A percentile compares a stretch with the other conserved stretches of the same genome.
Evolutionary conservation across 164 flowering plant genomes (phyloP).

Genomic region (Liquidambar formosana): DNA sequence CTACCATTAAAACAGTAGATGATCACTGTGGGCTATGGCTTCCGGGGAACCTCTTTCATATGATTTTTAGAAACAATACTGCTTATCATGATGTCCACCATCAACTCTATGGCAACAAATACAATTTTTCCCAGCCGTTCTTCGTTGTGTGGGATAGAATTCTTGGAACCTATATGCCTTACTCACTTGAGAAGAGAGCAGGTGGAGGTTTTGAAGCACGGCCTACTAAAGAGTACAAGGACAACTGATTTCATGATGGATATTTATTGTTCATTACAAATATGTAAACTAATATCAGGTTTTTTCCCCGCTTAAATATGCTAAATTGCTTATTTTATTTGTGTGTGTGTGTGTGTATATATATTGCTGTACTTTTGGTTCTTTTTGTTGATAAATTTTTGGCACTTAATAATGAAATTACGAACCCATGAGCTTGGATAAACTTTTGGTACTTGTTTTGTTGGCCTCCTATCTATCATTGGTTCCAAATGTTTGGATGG

Average conservation of each 20-base stretch:
- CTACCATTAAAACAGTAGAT: constrained; percentile 91
- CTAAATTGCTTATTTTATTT: constrained; percentile 18
- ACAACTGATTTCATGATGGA: constrained; percentile 16
- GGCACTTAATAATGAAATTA: constrained; percentile 8
- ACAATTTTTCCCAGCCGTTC: constrained; percentile 95
- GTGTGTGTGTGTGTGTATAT: constrained; percentile 8
- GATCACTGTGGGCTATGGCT: constrained; percentile 97
- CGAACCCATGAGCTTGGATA: not conserved
- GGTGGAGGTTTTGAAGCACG: constrained; percentile 85
- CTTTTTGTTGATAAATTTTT: constrained; percentile 6
- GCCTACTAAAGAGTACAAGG: constrained; percentile 52
- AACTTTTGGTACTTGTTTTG: not conserved
- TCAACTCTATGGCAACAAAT: constrained; percentile 88
- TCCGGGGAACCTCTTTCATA: constrained; percentile 87
- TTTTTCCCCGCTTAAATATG: constrained; percentile 11
- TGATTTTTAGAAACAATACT: constrained; percentile 77
- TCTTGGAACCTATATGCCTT: constrained; percentile 95
- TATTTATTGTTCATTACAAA: constrained; percentile 2
- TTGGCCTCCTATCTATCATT: too few species aligned
- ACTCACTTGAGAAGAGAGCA: constrained; percentile 65
- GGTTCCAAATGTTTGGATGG: not conserved
- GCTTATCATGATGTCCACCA: constrained; percentile 98
- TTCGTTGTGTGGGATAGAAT: constrained; percentile 89
- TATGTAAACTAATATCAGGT: constrained; percentile 7
- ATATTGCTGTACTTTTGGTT: constrained; percentile 10